Evolutionary conservation across 2,329 filamentous ascomycete genomes (phyloP).

Genomic region (Calonectria crousiana): DNA sequence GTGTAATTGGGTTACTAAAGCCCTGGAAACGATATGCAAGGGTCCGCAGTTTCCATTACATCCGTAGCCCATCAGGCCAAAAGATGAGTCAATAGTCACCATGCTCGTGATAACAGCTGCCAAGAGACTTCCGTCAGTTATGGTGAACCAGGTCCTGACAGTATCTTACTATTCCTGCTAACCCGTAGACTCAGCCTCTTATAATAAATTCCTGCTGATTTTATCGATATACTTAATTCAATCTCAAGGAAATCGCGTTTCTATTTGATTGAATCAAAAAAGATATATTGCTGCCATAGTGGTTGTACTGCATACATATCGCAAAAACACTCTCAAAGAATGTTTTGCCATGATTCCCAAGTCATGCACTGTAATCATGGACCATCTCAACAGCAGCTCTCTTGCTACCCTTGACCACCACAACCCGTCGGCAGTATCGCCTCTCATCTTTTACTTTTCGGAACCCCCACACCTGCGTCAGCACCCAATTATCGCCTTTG

Average conservation of each 20-base stretch:
- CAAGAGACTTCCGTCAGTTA: too few species aligned
- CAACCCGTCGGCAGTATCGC: constrained; percentile 64
- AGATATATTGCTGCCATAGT: too few species aligned
- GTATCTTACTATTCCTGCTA: too few species aligned
- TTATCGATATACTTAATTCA: neutral
- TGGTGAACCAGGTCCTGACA: too few species aligned
- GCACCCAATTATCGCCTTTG: constrained; percentile 65
- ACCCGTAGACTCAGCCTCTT: too few species aligned
- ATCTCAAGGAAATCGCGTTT: neutral
- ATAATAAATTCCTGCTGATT: too few species aligned
- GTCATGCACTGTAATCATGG: constrained; percentile 62
- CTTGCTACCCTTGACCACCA: constrained; percentile 64
- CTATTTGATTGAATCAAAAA: neutral
- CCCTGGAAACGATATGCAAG: too few species aligned
- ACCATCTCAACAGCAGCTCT: constrained; percentile 64
- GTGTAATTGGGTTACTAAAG: too few species aligned
- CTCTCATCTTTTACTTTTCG: constrained; percentile 65
- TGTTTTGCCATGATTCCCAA: neutral
- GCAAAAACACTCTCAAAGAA: neutral
- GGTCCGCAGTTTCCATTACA: too few species aligned
- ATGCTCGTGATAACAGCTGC: too few species aligned
- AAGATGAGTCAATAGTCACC: too few species aligned
- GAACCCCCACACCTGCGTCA: constrained; percentile 72
- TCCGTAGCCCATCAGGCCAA: too few species aligned
- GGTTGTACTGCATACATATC: neutral